Evolutionary conservation across 805 yeast genomes (phyloP), one percentile per base, ranked within the genome.

Genomic region (Spathaspora arborariae): DNA sequence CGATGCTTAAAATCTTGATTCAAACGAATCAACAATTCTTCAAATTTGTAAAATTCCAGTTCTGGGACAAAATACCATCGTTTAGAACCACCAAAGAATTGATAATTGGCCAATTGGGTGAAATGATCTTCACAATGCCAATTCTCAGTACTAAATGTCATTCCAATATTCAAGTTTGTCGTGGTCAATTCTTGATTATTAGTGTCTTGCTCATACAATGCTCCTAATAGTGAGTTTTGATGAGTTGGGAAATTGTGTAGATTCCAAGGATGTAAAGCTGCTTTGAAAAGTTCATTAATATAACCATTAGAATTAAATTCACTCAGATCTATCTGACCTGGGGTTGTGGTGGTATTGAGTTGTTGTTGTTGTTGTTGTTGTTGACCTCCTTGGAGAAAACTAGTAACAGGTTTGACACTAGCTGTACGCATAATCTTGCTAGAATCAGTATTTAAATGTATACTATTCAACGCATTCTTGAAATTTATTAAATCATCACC

Each of bases 31-130:
- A 75, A 37, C 13, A 79, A 57, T 2, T 49, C 43, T 55, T 84
- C 88, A 56, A 77, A 83, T 46, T 74, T 75, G 2, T 61, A 72
- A 45, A 74, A 73, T 44, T 79, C 79, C 54, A 68, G 66, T 13
- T 82, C 84, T 0, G 84, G 77, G n/a, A 85, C 71, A 46, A 82
- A 74, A 50, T 80, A 82, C 87, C 88, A 82, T 16, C 77, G 55
- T 55, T 75, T 78, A 11, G 69, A 56, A 5, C 77, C 76, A 2
- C 90, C 91, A 42, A 70, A 52, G 51, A 80, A 81, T 40, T 74
- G 78, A 50, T 74, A 83, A 55, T 79, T 81, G 22, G 75, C 64
- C 9, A 68, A 56, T 39, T 80, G 80, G 2, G 84, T 59, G 59
- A 77, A 79, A 50, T 80, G 85, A 51, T 84, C 90, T 52, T 80